Evolutionary conservation across 306 rosid species (phyloP).

Genomic region (Parietaria judaica): DNA sequence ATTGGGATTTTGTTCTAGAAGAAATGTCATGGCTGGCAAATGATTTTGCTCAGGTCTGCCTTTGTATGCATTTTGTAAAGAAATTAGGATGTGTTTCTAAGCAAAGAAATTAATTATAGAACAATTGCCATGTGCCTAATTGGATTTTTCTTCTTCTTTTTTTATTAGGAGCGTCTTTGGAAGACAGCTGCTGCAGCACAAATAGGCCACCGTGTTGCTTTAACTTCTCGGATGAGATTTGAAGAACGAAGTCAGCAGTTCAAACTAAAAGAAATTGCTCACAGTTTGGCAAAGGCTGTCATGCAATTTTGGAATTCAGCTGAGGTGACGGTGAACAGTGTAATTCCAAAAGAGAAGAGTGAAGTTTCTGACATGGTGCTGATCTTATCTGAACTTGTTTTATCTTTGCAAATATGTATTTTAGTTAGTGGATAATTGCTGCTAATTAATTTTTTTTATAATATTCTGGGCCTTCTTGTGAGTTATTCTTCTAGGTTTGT

Average conservation of each 20-base stretch:
- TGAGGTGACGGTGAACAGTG: slow-evolving; percentile 46
- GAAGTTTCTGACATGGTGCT: slow-evolving; percentile 32
- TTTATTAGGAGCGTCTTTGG: slow-evolving; percentile 85
- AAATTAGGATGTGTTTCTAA: neutral
- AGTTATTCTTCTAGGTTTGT: neutral
- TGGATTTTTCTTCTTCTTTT: slow-evolving; percentile 12
- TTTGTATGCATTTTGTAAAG: slow-evolving; percentile 7
- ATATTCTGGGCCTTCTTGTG: slow-evolving; percentile 2
- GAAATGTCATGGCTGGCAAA: slow-evolving; percentile 99
- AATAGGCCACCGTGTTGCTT: slow-evolving; percentile 55
- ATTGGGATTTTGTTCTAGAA: slow-evolving; percentile 92
- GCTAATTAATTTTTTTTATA: neutral
- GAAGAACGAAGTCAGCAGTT: slow-evolving; percentile 42
- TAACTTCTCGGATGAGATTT: slow-evolving; percentile 56
- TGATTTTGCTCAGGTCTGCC: slow-evolving; percentile 91
- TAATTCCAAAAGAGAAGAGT: slow-evolving; percentile 32
- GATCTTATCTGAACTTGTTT: slow-evolving; percentile 22
- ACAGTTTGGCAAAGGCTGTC: slow-evolving; percentile 76
- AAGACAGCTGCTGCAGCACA: slow-evolving; percentile 86
- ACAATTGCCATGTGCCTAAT: neutral
- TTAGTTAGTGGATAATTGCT: neutral
- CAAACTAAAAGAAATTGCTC: slow-evolving; percentile 59
- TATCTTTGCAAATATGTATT: slow-evolving; percentile 15
- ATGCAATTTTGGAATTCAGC: slow-evolving; percentile 88
- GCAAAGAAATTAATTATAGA: neutral